phyloP scores from a whole-genome alignment of 2,329 filamentous ascomycete genomes.

The Diaporthe batatas region DNA sequence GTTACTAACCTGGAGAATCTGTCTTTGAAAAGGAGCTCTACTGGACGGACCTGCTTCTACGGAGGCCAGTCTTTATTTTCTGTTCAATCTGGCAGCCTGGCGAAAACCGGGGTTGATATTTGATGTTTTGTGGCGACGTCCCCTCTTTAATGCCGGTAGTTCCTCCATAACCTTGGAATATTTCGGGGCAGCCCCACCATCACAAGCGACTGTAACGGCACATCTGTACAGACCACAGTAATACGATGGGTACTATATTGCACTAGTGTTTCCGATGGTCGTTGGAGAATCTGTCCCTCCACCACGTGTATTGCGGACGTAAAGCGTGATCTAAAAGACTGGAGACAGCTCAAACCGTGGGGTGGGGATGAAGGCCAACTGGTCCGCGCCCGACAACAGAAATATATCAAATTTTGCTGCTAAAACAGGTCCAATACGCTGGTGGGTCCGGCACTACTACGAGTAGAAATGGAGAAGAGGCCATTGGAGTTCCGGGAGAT shows the following conservation, averaged over 20 bases:
- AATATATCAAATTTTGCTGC: not conserved
- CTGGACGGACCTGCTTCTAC: not conserved
- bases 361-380: no score
- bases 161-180: not conserved
- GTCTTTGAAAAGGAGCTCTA: no score
- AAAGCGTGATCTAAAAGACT: not conserved
- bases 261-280: not conserved
- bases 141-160: constrained; percentile 3
- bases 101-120: constrained; percentile 7
- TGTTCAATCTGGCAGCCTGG: constrained; percentile 1
- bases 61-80: not conserved
- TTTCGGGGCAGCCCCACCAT: not conserved
- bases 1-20: not conserved
- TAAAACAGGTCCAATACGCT: not conserved
- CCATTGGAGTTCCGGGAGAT: no score
- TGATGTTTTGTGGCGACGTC: constrained; percentile 17
- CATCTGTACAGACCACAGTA: not conserved
- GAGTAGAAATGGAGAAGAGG: not conserved
- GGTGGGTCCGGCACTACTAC: not conserved
- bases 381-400: no score
- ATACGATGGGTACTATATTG: no score
- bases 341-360: not conserved
- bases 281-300: not conserved
- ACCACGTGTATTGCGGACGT: not conserved
- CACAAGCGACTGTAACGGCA: not conserved